Evolutionary conservation across 345 rosid species (phyloP), one percentile per base, ranked within the genome.

Genomic region (Aquilaria yunnanensis): DNA sequence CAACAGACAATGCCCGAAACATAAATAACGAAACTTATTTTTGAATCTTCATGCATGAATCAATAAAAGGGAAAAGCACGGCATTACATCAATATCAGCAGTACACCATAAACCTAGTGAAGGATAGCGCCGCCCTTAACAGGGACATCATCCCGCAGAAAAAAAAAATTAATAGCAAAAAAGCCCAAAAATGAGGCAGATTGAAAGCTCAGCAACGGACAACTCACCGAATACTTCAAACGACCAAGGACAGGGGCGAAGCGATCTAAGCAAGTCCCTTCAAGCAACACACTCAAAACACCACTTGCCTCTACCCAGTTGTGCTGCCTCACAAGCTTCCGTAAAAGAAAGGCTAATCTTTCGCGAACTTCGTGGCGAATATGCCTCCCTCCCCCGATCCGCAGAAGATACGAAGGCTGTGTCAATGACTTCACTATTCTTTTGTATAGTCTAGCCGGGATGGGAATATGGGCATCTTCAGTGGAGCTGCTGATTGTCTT

Each of bases 281-380:
- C 75, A 75, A 84, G 69, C 57, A 87, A 58, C 47, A 88, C 74
- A 10, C 87, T 78, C 32, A 88, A 77, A 0, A 86, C 81, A 23
- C 90, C 84, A 57, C 88, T 75, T 12, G 94, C 97, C 47, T 88
- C 86, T 2, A 31, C 66, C 97, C 94, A 88, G 47, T 78, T 74
- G 33, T 73, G 83, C 48, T 60, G 79, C 32, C 81, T 70, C 60
- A 86, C 76, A 23, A 93, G 81, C 63, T 78, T 75, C 6, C 60
- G 66, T 67, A 90, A 73, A 6, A 86, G 70, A 13, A 47, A 54
- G 2, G 68, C 13, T 60, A 93, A 62, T 63, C 71, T 68, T 6
- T 50, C 56, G 30, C 87, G 78, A 61, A 80, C 73, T 68, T 74
- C 81, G 29, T 77, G 60, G 32, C 85, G 77, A 53, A 80, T 14